Conservation (phyloP, 176 grass and related monocot genomes). For the Eragrostis curvula region DNA sequence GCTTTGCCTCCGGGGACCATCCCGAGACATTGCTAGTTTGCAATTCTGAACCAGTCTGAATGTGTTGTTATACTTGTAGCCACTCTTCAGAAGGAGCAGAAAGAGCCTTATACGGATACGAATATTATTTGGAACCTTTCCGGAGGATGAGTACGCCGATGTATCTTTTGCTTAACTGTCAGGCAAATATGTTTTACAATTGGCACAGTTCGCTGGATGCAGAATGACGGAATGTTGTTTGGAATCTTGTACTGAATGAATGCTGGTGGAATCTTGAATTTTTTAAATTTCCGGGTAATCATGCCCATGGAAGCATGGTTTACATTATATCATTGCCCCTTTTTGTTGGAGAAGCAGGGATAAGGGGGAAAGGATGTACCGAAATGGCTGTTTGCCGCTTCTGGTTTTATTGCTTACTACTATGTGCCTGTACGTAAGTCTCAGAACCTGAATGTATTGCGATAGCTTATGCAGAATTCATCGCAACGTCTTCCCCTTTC, state of each 20-base stretch:
- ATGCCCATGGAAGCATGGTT: constrained; percentile 31
- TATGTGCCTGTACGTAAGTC: background rate
- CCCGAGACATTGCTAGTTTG: background rate
- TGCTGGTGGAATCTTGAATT: constrained; percentile 32
- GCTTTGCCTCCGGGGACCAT: constrained; percentile 31
- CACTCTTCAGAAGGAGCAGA: background rate
- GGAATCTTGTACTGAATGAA: constrained; percentile 33
- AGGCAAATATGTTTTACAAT: constrained; percentile 11
- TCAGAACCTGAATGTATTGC: background rate
- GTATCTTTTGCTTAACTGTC: constrained; percentile 17
- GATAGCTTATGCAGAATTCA: background rate
- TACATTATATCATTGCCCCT: constrained; percentile 15
- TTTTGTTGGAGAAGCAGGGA: constrained; percentile 9
- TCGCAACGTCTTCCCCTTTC: background rate
- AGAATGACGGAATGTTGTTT: background rate
- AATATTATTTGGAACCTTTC: constrained; percentile 21
- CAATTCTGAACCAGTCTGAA: constrained; percentile 22
- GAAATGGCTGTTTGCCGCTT: background rate
- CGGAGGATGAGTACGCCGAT: background rate
- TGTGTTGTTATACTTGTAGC: background rate
- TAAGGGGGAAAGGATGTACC: background rate
- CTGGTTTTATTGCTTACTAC: background rate
- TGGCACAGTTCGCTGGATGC: background rate
- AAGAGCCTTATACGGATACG: background rate
- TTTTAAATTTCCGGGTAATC: constrained; percentile 14